Evolutionary conservation across 371 early-diverging fungal genomes (phyloP).

Genomic region (Mucor saturninus): DNA sequence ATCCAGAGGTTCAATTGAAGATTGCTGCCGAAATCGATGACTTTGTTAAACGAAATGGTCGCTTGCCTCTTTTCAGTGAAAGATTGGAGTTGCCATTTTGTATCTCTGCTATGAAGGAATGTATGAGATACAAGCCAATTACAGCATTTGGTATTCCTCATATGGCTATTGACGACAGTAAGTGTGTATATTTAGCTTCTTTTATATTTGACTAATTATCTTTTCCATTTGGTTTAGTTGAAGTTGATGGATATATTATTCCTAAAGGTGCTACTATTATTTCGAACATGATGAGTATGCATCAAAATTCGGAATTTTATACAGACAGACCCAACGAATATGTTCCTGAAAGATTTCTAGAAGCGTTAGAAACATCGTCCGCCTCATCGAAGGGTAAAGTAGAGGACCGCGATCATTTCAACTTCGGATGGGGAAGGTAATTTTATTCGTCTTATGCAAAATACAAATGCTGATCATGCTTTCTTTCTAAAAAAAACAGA

Average conservation of each 20-base stretch:
- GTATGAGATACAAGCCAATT: constrained; percentile 14
- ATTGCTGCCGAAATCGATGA: constrained; percentile 16
- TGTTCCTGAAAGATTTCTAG: constrained; percentile 24
- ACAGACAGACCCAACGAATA: constrained; percentile 14
- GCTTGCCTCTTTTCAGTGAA: constrained; percentile 12
- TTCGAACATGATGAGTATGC: constrained; percentile 22
- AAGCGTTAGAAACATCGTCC: constrained; percentile 12
- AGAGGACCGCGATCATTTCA: constrained; percentile 22
- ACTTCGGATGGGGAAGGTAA: constrained; percentile 28
- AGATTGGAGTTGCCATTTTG: constrained; percentile 16
- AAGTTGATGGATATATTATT: constrained; percentile 19
- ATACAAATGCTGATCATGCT: background rate
- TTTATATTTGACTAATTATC: too few species aligned
- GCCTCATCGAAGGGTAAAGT: constrained; percentile 18
- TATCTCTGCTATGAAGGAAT: constrained; percentile 20
- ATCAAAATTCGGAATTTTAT: constrained; percentile 11
- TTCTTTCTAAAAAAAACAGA: background rate
- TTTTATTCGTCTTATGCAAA: background rate
- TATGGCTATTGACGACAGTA: constrained; percentile 15
- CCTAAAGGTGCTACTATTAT: constrained; percentile 13
- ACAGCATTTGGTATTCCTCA: constrained; percentile 21
- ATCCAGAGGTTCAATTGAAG: constrained; percentile 17
- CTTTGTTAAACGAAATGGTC: constrained; percentile 4
- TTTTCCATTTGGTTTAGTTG: background rate
- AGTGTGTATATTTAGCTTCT: background rate